These are phyloP conservation scores for Tuber microsphaerosporum DNA, from an alignment of 495 filamentous ascomycete genomes.

Conservation along the genomic window DNA sequence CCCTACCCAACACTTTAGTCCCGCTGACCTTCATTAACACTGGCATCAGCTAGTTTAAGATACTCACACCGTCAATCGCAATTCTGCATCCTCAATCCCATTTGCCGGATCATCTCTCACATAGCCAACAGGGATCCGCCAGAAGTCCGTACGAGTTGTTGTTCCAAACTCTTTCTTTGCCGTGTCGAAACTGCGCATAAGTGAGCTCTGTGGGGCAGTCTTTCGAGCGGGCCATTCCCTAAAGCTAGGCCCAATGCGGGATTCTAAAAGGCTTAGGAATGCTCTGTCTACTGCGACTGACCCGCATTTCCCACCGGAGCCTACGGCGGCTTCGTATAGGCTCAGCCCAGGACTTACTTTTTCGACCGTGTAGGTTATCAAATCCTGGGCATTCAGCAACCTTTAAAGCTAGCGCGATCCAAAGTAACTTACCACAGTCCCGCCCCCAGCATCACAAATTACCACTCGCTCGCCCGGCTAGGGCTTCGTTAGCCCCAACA, in stretches of 20 bases:
- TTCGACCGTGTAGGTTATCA: conserved; percentile 39
- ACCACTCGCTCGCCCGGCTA: conserved; percentile 33
- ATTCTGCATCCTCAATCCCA: conserved; percentile 19
- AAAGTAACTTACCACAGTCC: conserved; percentile 37
- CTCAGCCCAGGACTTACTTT: too few species aligned
- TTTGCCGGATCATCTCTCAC: too few species aligned
- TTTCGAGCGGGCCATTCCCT: conserved; percentile 21
- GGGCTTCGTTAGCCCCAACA: not conserved
- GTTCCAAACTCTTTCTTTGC: too few species aligned
- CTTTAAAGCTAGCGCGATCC: not conserved
- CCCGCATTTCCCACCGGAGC: too few species aligned
- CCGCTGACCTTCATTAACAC: not conserved
- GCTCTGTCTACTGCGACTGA: too few species aligned
- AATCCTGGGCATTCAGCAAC: conserved; percentile 19
- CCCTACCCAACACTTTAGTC: too few species aligned
- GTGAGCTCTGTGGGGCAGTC: conserved; percentile 36
- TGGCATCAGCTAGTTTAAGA: not conserved
- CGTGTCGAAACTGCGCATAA: conserved; percentile 39
- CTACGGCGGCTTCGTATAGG: too few species aligned
- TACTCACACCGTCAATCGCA: conserved; percentile 13
- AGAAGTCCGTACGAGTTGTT: too few species aligned
- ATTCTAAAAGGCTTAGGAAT: too few species aligned
- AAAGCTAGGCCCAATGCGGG: conserved; percentile 35
- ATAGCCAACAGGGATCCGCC: too few species aligned
- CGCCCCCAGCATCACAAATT: conserved; percentile 41